Conservation (phyloP, 2,329 filamentous ascomycete species). For the Lecanosticta acicola region DNA sequence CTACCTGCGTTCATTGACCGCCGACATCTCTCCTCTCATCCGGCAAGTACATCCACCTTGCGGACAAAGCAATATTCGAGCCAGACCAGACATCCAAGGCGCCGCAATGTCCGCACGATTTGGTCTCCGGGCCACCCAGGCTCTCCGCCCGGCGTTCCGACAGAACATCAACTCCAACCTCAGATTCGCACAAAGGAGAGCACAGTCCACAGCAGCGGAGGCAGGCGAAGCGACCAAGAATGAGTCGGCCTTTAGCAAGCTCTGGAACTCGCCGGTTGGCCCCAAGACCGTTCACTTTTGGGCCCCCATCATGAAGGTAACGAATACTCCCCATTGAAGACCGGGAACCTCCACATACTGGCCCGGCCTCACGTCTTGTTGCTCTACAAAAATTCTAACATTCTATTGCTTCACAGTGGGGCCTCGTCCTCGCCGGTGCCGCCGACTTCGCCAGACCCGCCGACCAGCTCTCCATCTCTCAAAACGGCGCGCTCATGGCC, state of each 20-base stretch:
- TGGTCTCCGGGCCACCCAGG: slow-evolving; percentile 53
- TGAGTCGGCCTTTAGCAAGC: slow-evolving; percentile 58
- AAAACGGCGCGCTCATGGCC: slow-evolving; percentile 82
- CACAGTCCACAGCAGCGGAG: slow-evolving; percentile 58
- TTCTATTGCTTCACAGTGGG: slow-evolving; percentile 58
- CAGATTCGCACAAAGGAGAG: slow-evolving; percentile 53
- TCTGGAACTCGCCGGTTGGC: slow-evolving; percentile 51
- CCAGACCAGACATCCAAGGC: background rate
- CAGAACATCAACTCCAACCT: slow-evolving; percentile 24
- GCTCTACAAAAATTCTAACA: slow-evolving; percentile 6
- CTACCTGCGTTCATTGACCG: background rate
- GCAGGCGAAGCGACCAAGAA: slow-evolving; percentile 29
- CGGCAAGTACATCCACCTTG: background rate
- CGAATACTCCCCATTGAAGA: slow-evolving; percentile 5
- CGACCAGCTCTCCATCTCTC: slow-evolving; percentile 85
- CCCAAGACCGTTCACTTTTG: slow-evolving; percentile 92
- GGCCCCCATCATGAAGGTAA: slow-evolving; percentile 88
- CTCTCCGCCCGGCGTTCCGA: slow-evolving; percentile 52
- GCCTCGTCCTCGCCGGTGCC: slow-evolving; percentile 83
- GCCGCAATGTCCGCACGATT: slow-evolving; percentile 50
- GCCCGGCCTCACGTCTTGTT: background rate
- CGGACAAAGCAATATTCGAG: background rate
- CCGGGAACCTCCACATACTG: background rate
- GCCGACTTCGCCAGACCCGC: slow-evolving; percentile 87
- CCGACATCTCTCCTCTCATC: background rate